Conservation (phyloP, 2,329 filamentous ascomycete genomes). For the Microsporum ferrugineum region DNA sequence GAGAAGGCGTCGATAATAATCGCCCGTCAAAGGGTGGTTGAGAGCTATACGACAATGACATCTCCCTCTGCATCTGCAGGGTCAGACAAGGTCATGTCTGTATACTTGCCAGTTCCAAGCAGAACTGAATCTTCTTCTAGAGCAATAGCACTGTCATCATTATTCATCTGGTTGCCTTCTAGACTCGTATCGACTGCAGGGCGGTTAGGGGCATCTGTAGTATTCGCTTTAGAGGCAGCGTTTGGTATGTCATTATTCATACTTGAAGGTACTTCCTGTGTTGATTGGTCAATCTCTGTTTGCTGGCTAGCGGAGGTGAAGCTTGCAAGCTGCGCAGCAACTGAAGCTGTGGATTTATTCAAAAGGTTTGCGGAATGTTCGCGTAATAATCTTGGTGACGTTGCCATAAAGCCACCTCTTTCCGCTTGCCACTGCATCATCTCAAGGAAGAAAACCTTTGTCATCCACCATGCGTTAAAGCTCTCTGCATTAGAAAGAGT, state of each 20-base stretch:
- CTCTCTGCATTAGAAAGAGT: conserved; percentile 36
- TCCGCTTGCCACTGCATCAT: conserved; percentile 85
- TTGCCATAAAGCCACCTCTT: conserved; percentile 73
- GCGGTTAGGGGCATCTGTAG: neutral
- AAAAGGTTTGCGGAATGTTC: conserved; percentile 5
- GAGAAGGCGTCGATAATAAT: neutral
- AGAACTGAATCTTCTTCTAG: conserved; percentile 42
- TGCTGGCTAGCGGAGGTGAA: neutral
- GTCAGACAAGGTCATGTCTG: conserved; percentile 36
- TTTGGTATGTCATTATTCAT: conserved; percentile 16
- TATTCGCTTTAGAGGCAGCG: neutral
- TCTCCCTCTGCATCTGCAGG: conserved; percentile 36
- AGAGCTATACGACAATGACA: conserved; percentile 34
- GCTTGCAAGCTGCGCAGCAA: neutral
- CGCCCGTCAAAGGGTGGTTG: neutral
- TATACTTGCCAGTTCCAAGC: conserved; percentile 34
- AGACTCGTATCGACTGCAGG: conserved; percentile 19
- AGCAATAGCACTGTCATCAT: conserved; percentile 66
- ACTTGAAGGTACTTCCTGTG: conserved; percentile 11
- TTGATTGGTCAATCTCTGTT: conserved; percentile 7
- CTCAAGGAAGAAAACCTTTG: conserved; percentile 91
- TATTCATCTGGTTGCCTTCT: conserved; percentile 37
- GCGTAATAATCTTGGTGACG: conserved; percentile 30
- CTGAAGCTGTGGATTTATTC: neutral
- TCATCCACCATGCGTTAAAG: conserved; percentile 50